Percentiles rank a stretch among this genome's conserved stretches.
These are phyloP conservation scores for Phytophthora melonis DNA, from an alignment of 352 stramenopile genomes.

Conservation along the genomic window DNA sequence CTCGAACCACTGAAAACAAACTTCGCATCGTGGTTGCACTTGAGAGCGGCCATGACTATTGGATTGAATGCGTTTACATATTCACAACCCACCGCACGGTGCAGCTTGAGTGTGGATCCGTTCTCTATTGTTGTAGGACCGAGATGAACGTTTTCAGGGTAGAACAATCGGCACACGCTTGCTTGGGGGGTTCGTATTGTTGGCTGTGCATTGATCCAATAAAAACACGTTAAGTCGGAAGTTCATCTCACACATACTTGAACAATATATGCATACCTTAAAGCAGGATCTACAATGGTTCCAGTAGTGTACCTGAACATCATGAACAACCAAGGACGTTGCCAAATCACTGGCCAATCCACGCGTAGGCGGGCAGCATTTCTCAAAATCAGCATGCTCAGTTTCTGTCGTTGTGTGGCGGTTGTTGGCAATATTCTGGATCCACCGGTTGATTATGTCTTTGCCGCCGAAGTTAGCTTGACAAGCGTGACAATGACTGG, in stretches of 20 bases:
- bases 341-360: background rate
- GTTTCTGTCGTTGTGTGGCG: background rate
- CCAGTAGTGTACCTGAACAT: conserved; percentile 26
- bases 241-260: background rate
- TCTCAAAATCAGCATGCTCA: conserved; percentile 1
- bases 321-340: conserved; percentile 6
- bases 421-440: background rate
- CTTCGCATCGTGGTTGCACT: conserved; percentile 42
- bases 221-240: background rate
- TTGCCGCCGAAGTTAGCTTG: background rate
- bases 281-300: conserved; percentile 26
- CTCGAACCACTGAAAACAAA: conserved; percentile 27
- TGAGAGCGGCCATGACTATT: conserved; percentile 18
- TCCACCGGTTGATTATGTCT: background rate
- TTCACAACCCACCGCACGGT: conserved; percentile 29
- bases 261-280: conserved; percentile 5
- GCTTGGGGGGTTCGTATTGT: conserved; percentile 24
- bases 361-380: conserved; percentile 1
- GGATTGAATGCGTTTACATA: conserved; percentile 46
- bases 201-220: background rate
- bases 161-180: conserved; percentile 32
- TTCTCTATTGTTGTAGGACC: conserved; percentile 1
- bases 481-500: background rate
- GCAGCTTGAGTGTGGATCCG: background rate
- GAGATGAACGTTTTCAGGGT: conserved; percentile 11